Percentiles rank a stretch among this genome's conserved stretches.
Evolutionary conservation across 441 rosid species (phyloP).

Genomic region (Populus tomentosa): DNA sequence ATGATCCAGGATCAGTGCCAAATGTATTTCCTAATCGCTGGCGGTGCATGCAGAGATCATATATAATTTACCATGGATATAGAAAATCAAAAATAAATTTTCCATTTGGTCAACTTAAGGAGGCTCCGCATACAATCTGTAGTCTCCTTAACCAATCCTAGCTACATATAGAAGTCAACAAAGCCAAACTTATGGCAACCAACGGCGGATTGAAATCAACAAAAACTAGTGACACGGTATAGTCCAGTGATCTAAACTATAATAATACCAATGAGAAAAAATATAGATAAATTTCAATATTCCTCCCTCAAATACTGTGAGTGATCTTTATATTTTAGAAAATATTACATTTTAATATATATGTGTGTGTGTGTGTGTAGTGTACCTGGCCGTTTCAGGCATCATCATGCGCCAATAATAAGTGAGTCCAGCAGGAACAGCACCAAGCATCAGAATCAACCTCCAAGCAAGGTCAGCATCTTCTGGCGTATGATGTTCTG

Average conservation of each 20-base stretch:
- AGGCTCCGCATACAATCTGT: too few relatives aligned
- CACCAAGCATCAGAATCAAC: constrained; percentile 46
- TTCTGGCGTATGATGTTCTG: constrained; percentile 16
- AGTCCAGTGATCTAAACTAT: too few relatives aligned
- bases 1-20: background rate
- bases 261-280: too few relatives aligned
- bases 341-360: background rate
- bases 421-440: constrained; percentile 45
- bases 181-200: background rate
- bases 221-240: too few relatives aligned
- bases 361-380: background rate
- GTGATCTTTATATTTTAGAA: background rate
- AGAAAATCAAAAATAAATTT: too few relatives aligned
- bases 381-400: constrained; percentile 66
- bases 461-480: constrained; percentile 60
- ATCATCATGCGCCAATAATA: constrained; percentile 52
- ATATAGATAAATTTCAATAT: too few relatives aligned
- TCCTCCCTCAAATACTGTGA: background rate
- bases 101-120: too few relatives aligned
- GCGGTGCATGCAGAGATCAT: background rate
- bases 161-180: too few relatives aligned
- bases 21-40: too few relatives aligned
- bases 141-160: too few relatives aligned
- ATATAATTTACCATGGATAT: background rate
- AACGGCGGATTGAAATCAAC: background rate